phyloP scores from a whole-genome alignment of 208 protist genomes.

The Leishmania guyanensis region DNA sequence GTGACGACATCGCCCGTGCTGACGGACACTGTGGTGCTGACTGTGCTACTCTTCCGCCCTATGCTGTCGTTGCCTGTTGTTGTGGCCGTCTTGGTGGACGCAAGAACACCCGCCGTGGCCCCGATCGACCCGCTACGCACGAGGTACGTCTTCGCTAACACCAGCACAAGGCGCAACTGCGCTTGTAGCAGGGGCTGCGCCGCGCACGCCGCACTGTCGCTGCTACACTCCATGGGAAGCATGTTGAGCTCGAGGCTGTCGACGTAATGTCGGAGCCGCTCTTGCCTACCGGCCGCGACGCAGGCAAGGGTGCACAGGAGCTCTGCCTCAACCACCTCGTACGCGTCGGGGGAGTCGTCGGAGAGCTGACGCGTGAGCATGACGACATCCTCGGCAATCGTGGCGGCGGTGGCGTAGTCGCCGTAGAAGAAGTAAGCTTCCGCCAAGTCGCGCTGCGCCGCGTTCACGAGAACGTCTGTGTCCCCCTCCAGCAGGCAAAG shows the following conservation, averaged over 20 bases:
- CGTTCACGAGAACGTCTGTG: constrained; percentile 45
- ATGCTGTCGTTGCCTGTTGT: not conserved
- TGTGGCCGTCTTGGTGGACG: not conserved
- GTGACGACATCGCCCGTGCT: constrained; percentile 11
- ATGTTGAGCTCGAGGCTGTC: constrained; percentile 22
- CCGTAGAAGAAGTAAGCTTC: constrained; percentile 56
- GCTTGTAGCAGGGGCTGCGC: constrained; percentile 34
- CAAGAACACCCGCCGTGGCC: not conserved
- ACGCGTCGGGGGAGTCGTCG: constrained; percentile 26
- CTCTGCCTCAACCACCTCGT: constrained; percentile 44
- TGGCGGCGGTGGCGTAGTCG: constrained; percentile 39
- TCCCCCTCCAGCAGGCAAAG: constrained; percentile 48
- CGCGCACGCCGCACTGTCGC: not conserved
- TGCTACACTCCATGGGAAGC: constrained; percentile 18
- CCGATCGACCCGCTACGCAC: not conserved
- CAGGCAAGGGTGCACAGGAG: constrained; percentile 30
- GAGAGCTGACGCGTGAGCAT: constrained; percentile 47
- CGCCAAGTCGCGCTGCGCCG: constrained; percentile 48
- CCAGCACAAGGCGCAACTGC: constrained; percentile 46
- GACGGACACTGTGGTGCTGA: not conserved
- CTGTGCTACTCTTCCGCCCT: not conserved
- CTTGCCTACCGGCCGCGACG: constrained; percentile 27
- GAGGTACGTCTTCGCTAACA: constrained; percentile 23
- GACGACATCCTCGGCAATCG: constrained; percentile 56
- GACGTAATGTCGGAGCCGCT: constrained; percentile 26